A percentile compares a stretch with the other conserved stretches of the same genome.
phyloP scores from a whole-genome alignment of 495 filamentous ascomycete genomes.

The Trichodelitschia bisporula region DNA sequence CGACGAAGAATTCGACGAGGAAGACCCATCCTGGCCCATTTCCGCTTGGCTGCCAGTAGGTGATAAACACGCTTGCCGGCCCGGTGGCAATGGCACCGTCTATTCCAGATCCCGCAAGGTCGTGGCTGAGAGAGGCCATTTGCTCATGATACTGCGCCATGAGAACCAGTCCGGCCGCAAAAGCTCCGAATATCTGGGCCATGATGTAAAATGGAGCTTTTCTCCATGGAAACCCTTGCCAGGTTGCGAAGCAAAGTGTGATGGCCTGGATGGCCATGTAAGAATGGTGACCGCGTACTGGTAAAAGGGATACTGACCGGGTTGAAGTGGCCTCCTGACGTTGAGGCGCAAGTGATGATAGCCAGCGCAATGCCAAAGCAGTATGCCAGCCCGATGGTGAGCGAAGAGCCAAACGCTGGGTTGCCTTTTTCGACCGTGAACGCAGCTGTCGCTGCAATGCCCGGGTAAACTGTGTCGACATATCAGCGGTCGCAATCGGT shows the following conservation, averaged over 20 bases:
- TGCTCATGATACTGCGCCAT: conserved; percentile 26
- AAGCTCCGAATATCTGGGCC: conserved; percentile 25
- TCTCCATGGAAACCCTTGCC: conserved; percentile 27
- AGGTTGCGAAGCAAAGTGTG: conserved; percentile 23
- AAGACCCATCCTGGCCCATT: conserved; percentile 25
- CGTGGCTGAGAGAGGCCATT: conserved; percentile 15
- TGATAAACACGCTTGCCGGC: conserved; percentile 22
- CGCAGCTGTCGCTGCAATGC: conserved; percentile 20
- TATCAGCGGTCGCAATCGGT: no score
- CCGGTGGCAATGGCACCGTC: conserved; percentile 21
- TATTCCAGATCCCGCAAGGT: conserved; percentile 10
- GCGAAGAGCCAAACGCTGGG: conserved; percentile 19
- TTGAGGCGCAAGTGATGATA: conserved; percentile 25
- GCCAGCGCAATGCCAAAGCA: conserved; percentile 28
- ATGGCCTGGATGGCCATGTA: no score
- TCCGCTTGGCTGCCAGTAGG: conserved; percentile 19
- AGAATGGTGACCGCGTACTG: no score
- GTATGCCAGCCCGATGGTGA: conserved; percentile 25
- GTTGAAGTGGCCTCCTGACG: conserved; percentile 28
- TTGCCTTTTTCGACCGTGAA: conserved; percentile 20
- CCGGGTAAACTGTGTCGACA: no score
- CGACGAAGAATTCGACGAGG: conserved; percentile 28
- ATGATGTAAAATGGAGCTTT: conserved; percentile 28
- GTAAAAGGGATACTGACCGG: no score
- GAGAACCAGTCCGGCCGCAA: conserved; percentile 23